Percentiles rank a stretch among this genome's conserved stretches.
phyloP scores from a whole-genome alignment of 1,284 basidiomycete species.

The Boletellus dicymbophilus region DNA sequence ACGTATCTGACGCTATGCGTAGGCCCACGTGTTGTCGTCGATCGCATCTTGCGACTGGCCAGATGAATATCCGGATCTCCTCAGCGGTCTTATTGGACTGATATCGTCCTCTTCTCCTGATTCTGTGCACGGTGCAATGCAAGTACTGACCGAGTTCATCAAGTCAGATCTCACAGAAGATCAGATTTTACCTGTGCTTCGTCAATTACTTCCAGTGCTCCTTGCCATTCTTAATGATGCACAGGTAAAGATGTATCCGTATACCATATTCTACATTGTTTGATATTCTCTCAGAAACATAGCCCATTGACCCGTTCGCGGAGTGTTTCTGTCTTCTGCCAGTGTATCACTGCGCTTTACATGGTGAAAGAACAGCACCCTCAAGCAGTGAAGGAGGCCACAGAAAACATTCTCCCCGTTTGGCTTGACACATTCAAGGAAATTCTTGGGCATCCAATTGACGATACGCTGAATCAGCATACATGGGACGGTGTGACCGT shows the following conservation, averaged over 20 bases:
- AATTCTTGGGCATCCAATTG: conserved; percentile 65
- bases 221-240: conserved; percentile 79
- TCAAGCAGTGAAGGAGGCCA: conserved; percentile 82
- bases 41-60: conserved; percentile 94
- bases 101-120: conserved; percentile 72
- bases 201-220: conserved; percentile 82
- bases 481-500: conserved; percentile 82
- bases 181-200: conserved; percentile 86
- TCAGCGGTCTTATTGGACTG: conserved; percentile 70
- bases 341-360: conserved; percentile 87
- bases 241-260: conserved; percentile 48
- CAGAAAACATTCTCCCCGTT: conserved; percentile 77
- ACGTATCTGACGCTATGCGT: conserved; percentile 9
- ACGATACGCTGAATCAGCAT: conserved; percentile 55
- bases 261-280: conserved; percentile 2
- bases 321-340: conserved; percentile 86
- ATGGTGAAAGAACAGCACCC: conserved; percentile 96
- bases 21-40: conserved; percentile 84
- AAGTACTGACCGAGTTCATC: conserved; percentile 91
- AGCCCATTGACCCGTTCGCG: conserved; percentile 80
- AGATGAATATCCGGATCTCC: conserved; percentile 87
- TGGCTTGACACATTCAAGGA: conserved; percentile 90
- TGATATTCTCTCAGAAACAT: conserved; percentile 52
- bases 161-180: conserved; percentile 90
- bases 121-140: conserved; percentile 92